Evolutionary conservation across 2,329 filamentous ascomycete species (phyloP).

Genomic region (Calonectria fujianensis): DNA sequence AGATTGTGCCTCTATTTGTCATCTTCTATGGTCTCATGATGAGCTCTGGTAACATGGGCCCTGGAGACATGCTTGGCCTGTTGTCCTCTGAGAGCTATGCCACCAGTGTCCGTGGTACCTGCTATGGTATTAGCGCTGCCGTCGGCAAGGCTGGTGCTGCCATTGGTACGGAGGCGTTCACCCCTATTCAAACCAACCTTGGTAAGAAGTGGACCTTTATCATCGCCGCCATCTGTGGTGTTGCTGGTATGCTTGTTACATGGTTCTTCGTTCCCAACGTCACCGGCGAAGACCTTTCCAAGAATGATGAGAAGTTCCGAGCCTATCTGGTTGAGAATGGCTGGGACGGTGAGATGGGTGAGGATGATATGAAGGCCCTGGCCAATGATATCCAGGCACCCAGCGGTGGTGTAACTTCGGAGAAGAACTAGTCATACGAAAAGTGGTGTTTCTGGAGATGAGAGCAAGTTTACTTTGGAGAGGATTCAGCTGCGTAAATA

Average conservation of each 20-base stretch:
- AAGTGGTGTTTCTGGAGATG: not conserved
- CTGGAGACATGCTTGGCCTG: constrained; percentile 70
- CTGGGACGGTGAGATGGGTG: constrained; percentile 67
- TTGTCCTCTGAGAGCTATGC: constrained; percentile 71
- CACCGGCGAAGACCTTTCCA: constrained; percentile 65
- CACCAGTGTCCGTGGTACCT: constrained; percentile 70
- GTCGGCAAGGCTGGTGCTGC: constrained; percentile 72
- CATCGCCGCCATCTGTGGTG: constrained; percentile 70
- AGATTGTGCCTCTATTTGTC: constrained; percentile 69
- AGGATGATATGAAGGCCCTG: constrained; percentile 47
- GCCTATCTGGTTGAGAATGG: constrained; percentile 65
- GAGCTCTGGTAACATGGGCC: constrained; percentile 69
- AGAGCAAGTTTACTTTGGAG: not conserved
- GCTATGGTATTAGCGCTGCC: constrained; percentile 70
- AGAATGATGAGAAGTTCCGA: constrained; percentile 66
- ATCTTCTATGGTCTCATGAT: constrained; percentile 72
- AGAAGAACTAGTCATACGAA: constrained; percentile 1
- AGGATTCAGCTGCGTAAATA: not conserved
- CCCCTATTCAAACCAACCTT: constrained; percentile 65
- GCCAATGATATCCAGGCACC: constrained; percentile 42
- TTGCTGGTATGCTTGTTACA: constrained; percentile 67
- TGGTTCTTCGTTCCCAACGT: constrained; percentile 68
- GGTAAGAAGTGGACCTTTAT: constrained; percentile 72
- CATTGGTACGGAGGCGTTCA: constrained; percentile 70
- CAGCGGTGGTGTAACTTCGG: not conserved